phyloP scores from a whole-genome alignment of 495 filamentous ascomycete species.

The Apodospora peruviana region DNA sequence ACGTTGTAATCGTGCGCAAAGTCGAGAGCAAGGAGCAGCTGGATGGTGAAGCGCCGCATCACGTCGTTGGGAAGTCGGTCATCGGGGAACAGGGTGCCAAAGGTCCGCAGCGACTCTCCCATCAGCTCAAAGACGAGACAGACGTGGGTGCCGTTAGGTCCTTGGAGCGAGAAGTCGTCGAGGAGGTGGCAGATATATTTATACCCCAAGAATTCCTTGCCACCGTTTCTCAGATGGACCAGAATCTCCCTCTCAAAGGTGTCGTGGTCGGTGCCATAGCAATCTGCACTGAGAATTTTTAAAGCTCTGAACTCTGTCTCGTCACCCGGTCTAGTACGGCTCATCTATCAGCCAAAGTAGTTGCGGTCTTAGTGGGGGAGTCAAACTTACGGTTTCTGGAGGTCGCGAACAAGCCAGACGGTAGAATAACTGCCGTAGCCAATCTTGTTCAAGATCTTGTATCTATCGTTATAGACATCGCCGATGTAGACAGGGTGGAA shows the following conservation, averaged over 20 bases:
- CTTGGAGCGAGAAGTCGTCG: slow-evolving; percentile 36
- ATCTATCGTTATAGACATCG: slow-evolving; percentile 36
- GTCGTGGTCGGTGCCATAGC: neutral
- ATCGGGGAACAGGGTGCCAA: slow-evolving; percentile 5
- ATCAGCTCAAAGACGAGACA: slow-evolving; percentile 47
- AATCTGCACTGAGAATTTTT: slow-evolving; percentile 11
- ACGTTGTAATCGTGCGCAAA: slow-evolving; percentile 8
- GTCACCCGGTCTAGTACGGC: neutral
- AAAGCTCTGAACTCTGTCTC: slow-evolving; percentile 9
- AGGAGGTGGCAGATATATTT: slow-evolving; percentile 31
- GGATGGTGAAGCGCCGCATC: slow-evolving; percentile 5
- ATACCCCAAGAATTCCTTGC: slow-evolving; percentile 8
- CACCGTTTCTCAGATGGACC: slow-evolving; percentile 8
- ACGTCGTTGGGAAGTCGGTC: slow-evolving; percentile 1
- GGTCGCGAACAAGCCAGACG: slow-evolving; percentile 27
- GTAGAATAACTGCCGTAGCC: slow-evolving; percentile 41
- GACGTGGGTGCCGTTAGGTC: slow-evolving; percentile 44
- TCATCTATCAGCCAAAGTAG: too few relatives aligned
- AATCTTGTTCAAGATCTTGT: slow-evolving; percentile 41
- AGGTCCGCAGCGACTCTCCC: slow-evolving; percentile 21
- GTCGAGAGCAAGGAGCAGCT: slow-evolving; percentile 5
- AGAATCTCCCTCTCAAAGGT: slow-evolving; percentile 12
- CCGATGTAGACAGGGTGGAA: slow-evolving; percentile 43
- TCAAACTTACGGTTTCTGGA: slow-evolving; percentile 6
- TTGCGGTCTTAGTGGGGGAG: too few relatives aligned